Percentiles rank a stretch among this genome's conserved stretches.
Conservation (phyloP, 176 grass and related monocot species). For the Chrysopogon serrulatus region DNA sequence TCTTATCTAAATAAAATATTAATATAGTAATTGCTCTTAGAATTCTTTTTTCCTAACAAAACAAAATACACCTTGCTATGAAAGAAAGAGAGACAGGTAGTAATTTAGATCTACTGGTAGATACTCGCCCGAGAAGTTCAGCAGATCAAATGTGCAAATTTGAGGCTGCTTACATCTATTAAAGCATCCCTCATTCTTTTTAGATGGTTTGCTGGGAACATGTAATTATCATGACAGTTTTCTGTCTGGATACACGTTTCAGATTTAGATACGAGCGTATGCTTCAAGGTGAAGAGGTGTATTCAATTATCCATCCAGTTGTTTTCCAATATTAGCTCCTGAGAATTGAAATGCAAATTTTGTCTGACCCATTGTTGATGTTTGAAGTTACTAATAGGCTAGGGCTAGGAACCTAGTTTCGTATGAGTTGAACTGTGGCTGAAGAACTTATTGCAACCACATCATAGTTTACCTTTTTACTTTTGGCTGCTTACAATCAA, state of each 20-base stretch:
- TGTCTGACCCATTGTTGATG: not conserved
- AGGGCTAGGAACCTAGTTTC: not conserved
- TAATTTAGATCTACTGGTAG: not conserved
- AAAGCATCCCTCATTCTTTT: not conserved
- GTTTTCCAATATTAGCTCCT: not conserved
- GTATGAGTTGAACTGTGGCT: not conserved
- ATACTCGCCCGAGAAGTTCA: not conserved
- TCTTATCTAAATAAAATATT: not conserved
- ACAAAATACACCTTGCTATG: not conserved
- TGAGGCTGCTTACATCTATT: not conserved
- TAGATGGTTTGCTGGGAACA: not conserved
- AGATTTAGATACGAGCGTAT: not conserved
- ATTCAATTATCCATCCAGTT: not conserved
- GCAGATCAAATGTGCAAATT: not conserved
- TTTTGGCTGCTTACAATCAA: not conserved
- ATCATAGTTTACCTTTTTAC: not conserved
- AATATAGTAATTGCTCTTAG: not conserved
- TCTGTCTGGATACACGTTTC: not conserved
- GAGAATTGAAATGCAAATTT: not conserved
- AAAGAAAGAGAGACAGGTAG: not conserved
- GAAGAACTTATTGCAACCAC: not conserved
- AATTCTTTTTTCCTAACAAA: not conserved
- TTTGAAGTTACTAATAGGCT: not conserved
- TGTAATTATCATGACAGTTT: not conserved
- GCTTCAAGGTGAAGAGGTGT: not conserved